These are phyloP conservation scores for Pseudocercospora macadamiae DNA, from an alignment of 2,329 filamentous ascomycete species.

Conservation along the genomic window DNA sequence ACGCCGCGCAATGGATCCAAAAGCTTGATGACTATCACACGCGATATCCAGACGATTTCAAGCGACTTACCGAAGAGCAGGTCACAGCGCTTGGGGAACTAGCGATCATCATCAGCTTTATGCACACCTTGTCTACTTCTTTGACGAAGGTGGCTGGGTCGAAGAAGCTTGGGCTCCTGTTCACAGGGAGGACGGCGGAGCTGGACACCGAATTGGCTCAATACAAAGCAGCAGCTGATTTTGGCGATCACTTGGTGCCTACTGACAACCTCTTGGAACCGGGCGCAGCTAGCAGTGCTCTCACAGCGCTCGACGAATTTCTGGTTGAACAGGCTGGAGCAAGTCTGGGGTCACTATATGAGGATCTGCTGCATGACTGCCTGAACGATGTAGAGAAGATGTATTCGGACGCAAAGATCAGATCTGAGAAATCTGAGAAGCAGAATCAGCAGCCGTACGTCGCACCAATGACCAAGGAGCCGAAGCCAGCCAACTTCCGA, in stretches of 20 bases:
- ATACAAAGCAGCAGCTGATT: conserved; percentile 18
- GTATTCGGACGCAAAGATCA: conserved; percentile 15
- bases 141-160: conserved; percentile 14
- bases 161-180: conserved; percentile 15
- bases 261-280: conserved; percentile 15
- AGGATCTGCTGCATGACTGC: conserved; percentile 16
- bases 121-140: conserved; percentile 16
- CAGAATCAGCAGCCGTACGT: conserved; percentile 17
- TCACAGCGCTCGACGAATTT: conserved; percentile 18
- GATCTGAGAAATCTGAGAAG: conserved; percentile 12
- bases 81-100: conserved; percentile 16
- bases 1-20: conserved; percentile 21
- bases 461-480: conserved; percentile 4
- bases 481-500: conserved; percentile 9
- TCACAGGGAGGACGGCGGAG: conserved; percentile 7
- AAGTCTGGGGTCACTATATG: conserved; percentile 13
- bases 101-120: conserved; percentile 22
- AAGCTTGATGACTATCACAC: conserved; percentile 24
- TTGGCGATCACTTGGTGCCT: conserved; percentile 18
- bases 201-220: conserved; percentile 8
- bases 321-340: conserved; percentile 8
- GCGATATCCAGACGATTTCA: conserved; percentile 14
- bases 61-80: conserved; percentile 13
- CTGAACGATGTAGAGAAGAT: conserved; percentile 17
- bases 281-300: conserved; percentile 5